These are phyloP conservation scores for Ustilago sp. DNA, from an alignment of 1,284 basidiomycete genomes.

Conservation along the genomic window DNA sequence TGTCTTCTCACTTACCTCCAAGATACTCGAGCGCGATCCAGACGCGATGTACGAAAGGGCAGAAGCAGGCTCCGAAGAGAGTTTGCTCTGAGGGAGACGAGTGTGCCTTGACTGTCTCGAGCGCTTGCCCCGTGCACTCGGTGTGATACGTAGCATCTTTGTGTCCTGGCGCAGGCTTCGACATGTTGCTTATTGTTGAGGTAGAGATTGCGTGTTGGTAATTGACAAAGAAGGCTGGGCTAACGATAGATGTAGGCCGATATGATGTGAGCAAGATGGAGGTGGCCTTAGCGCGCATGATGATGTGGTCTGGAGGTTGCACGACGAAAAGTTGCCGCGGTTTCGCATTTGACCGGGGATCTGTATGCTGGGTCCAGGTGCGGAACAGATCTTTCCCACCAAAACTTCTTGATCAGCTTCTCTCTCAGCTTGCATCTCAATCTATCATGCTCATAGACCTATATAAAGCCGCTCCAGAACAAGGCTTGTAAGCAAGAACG, in stretches of 20 bases:
- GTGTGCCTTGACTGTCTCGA: slow-evolving; percentile 74
- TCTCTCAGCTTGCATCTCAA: slow-evolving; percentile 5
- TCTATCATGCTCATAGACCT: neutral
- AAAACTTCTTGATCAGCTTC: neutral
- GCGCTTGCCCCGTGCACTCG: slow-evolving; percentile 75
- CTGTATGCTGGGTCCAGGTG: slow-evolving; percentile 30
- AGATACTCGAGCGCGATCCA: slow-evolving; percentile 77
- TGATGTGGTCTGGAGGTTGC: slow-evolving; percentile 23
- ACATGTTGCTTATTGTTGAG: slow-evolving; percentile 22
- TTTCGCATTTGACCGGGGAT: neutral
- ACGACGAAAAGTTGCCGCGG: neutral
- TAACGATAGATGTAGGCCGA: neutral
- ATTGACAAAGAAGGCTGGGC: neutral
- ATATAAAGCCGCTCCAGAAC: neutral
- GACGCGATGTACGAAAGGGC: slow-evolving; percentile 78
- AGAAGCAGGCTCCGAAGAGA: slow-evolving; percentile 79
- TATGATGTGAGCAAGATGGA: neutral
- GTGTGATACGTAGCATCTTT: slow-evolving; percentile 51
- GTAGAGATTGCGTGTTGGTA: neutral
- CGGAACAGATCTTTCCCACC: neutral
- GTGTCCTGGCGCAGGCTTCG: slow-evolving; percentile 49
- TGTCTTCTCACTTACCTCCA: slow-evolving; percentile 33
- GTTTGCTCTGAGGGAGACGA: slow-evolving; percentile 71
- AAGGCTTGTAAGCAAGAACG: neutral
- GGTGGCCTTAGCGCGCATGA: slow-evolving; percentile 10